These are phyloP conservation scores for Raddia distichophylla DNA, from an alignment of 176 grass and related monocot genomes.

Conservation along the genomic window DNA sequence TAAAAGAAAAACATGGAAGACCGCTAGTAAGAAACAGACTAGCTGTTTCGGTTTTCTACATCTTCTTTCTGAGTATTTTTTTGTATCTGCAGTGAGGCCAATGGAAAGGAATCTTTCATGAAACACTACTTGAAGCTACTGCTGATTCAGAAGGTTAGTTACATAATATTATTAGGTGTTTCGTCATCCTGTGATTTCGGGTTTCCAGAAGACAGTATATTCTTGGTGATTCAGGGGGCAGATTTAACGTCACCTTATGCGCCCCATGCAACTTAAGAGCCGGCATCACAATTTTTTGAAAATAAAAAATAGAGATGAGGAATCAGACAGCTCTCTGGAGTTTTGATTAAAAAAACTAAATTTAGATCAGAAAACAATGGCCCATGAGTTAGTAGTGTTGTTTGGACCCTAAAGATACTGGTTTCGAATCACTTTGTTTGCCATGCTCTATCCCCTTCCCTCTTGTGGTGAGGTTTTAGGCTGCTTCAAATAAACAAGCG, in stretches of 20 bases:
- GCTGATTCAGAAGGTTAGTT: constrained; percentile 40
- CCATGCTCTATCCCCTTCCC: constrained; percentile 40
- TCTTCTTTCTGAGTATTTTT: constrained; percentile 34
- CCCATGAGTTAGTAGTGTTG: neutral
- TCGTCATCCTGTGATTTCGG: constrained; percentile 25
- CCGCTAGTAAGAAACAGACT: neutral
- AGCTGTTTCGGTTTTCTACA: constrained; percentile 41
- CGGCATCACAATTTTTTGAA: constrained; percentile 27
- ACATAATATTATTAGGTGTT: constrained; percentile 21
- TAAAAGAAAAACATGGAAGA: neutral
- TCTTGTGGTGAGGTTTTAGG: constrained; percentile 19
- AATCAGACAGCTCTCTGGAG: constrained; percentile 4
- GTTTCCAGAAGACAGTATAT: constrained; percentile 40
- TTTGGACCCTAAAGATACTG: constrained; percentile 28
- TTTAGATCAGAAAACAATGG: constrained; percentile 37
- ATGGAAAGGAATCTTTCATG: constrained; percentile 32
- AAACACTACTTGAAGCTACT: constrained; percentile 39
- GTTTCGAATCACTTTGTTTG: constrained; percentile 12
- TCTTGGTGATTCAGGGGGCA: constrained; percentile 38
- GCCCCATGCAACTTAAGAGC: constrained; percentile 35
- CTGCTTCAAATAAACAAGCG: constrained; percentile 14
- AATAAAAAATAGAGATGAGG: neutral
- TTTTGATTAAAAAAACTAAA: neutral
- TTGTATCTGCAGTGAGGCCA: constrained; percentile 17
- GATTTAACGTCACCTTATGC: constrained; percentile 21